phyloP scores from a whole-genome alignment of 148 eudicot species.

The Vaccinium vitisidaea region DNA sequence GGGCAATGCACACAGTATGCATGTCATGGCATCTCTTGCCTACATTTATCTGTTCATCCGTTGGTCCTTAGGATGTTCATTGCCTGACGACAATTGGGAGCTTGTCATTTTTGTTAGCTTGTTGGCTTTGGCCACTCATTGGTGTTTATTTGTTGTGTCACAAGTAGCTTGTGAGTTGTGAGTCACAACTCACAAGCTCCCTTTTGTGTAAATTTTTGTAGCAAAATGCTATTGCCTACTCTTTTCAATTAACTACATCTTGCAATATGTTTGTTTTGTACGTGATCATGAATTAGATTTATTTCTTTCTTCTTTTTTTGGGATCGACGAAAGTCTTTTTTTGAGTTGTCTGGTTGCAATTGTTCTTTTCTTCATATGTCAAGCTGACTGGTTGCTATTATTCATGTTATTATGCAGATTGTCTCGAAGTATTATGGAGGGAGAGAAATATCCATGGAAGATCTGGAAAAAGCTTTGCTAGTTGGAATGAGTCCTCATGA shows the following conservation, averaged over 20 bases:
- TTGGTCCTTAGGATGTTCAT: not conserved
- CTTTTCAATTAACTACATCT: not conserved
- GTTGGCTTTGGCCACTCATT: not conserved
- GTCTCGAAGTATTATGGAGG: slow-evolving; percentile 86
- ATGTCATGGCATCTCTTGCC: not conserved
- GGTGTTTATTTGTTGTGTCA: not conserved
- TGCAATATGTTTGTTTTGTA: not conserved
- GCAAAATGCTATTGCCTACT: not conserved
- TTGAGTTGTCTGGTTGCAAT: not conserved
- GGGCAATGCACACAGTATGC: not conserved
- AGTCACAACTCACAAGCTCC: not conserved
- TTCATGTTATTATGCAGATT: slow-evolving; percentile 42
- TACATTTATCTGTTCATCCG: not conserved
- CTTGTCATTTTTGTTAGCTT: not conserved
- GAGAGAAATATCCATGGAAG: slow-evolving; percentile 67
- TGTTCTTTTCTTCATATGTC: not conserved
- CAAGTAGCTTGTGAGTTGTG: too few species aligned
- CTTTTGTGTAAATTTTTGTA: not conserved
- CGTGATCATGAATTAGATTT: not conserved
- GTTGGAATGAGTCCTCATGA: slow-evolving; percentile 92
- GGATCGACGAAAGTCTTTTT: not conserved
- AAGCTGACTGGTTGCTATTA: not conserved
- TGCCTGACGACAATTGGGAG: not conserved
- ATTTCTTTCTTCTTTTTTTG: too few species aligned
- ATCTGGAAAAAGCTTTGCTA: slow-evolving; percentile 74